Percentiles rank a stretch among this genome's conserved stretches.
These are phyloP conservation scores for Suillus subluteus DNA, from an alignment of 768 basidiomycete species.

Conservation along the genomic window DNA sequence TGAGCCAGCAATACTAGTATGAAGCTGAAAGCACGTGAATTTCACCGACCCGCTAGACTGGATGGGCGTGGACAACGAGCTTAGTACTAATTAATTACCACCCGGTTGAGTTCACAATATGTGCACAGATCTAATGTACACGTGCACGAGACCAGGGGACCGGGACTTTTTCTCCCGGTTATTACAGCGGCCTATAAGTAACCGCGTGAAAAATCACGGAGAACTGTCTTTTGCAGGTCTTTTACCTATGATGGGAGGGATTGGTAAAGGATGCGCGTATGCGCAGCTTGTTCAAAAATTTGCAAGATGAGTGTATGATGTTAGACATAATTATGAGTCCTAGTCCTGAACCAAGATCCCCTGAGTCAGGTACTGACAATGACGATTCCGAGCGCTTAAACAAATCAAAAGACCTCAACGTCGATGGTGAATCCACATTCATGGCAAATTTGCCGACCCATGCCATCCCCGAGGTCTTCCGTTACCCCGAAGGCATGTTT, in stretches of 20 bases:
- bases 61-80: background rate
- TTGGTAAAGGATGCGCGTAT: background rate
- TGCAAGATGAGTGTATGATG: background rate
- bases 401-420: conserved; percentile 72
- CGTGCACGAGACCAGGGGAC: no score
- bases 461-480: conserved; percentile 55
- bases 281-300: background rate
- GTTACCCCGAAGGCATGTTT: conserved; percentile 77
- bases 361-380: background rate
- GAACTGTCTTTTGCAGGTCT: background rate
- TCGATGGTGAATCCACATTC: conserved; percentile 92
- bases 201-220: background rate
- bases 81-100: background rate
- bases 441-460: conserved; percentile 75
- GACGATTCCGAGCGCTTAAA: background rate
- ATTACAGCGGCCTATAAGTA: background rate
- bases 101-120: background rate
- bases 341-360: background rate
- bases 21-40: background rate
- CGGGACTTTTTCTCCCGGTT: background rate
- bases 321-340: background rate
- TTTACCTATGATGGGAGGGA: background rate
- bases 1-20: background rate
- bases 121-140: no score
- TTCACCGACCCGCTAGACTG: background rate